phyloP scores from a whole-genome alignment of 129 eudicot species.

The Artemisia tridentata region DNA sequence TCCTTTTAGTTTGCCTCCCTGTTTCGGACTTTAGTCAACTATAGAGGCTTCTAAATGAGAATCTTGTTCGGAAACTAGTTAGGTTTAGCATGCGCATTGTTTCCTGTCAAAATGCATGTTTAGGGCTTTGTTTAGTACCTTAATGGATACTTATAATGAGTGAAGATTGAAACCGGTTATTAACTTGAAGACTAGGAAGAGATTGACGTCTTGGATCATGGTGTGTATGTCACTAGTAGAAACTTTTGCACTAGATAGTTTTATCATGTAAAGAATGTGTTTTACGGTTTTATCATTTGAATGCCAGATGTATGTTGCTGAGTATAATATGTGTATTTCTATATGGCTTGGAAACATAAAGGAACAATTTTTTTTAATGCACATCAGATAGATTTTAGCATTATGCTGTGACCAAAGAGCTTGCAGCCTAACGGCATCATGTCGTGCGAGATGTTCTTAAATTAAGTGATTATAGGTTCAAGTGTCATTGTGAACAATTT shows the following conservation, averaged over 20 bases:
- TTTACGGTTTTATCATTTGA: slow-evolving; percentile 1
- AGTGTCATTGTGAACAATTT: too few species aligned
- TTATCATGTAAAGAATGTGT: slow-evolving; percentile 23
- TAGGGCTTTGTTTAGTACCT: slow-evolving; percentile 12
- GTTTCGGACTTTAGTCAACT: slow-evolving; percentile 9
- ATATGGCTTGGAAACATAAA: neutral
- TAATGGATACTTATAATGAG: slow-evolving; percentile 12
- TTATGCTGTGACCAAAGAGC: too few species aligned
- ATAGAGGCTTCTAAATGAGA: slow-evolving; percentile 20
- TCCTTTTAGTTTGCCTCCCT: slow-evolving; percentile 19
- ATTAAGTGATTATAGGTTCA: too few species aligned
- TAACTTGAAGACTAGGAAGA: slow-evolving; percentile 10
- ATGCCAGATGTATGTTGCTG: slow-evolving; percentile 17
- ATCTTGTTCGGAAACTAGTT: slow-evolving; percentile 12
- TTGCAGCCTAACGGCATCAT: too few species aligned
- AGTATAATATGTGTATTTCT: neutral
- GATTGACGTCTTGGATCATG: slow-evolving; percentile 10
- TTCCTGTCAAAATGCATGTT: neutral
- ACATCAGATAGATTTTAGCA: too few species aligned
- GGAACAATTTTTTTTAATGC: neutral
- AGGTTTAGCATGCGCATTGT: slow-evolving; percentile 1
- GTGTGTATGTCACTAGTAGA: slow-evolving; percentile 17
- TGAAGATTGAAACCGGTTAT: slow-evolving; percentile 23
- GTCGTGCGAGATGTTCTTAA: too few species aligned
- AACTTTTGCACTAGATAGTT: slow-evolving; percentile 3